Evolutionary conservation across 2,329 filamentous ascomycete genomes (phyloP), one percentile per base, ranked within the genome.

Genomic region (Lachnellula hyalina): DNA sequence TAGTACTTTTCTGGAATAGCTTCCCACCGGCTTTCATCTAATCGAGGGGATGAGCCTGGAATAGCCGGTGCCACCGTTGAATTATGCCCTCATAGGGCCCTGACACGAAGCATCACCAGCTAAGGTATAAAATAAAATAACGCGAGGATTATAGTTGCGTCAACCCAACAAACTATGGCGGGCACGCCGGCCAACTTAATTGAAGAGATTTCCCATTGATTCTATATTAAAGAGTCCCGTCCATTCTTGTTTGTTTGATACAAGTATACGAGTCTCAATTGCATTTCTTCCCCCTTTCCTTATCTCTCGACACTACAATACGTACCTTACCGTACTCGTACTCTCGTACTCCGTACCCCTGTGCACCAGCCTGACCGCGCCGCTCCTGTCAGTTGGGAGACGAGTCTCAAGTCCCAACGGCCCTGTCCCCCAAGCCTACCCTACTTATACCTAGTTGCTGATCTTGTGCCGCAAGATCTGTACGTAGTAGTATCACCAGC

Each of bases 221-320:
- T 17, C 14, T 9, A 6, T n/a, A n/a, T 40, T n/a, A 40, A 40
- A 40, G 14, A 11, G 36, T 40, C 36, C 15, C 2, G 36, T 9
- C 17, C 19, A 25, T 25, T 7, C 12, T 19, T 11, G 2, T 12
- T 25, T 19, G 41, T 44, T 2, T 2, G 19, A 19, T 25, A 44
- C 19, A 44, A 44, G 19, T 44, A 44, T 44, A 44, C 41, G n/a
- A 44, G 19, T 32, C 28, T 9, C 28, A 32, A 11, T 32, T 28
- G 25, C 5, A 28, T 2, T 9, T 32, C 28, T 32, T 23, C 35
- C 17, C 9, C 34, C 49, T 50, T 53, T 45, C 52, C 50, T 53
- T 50, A 50, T 51, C 53, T 54, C 41, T 47, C 19, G 17, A 38
- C 51, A 23, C n/a, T n/a, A n/a, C n/a, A n/a, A n/a, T n/a, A n/a